A percentile compares a stretch with the other conserved stretches of the same genome.
Conservation (phyloP, 2,329 filamentous ascomycete genomes). For the Curvularia hawaiiensis region DNA sequence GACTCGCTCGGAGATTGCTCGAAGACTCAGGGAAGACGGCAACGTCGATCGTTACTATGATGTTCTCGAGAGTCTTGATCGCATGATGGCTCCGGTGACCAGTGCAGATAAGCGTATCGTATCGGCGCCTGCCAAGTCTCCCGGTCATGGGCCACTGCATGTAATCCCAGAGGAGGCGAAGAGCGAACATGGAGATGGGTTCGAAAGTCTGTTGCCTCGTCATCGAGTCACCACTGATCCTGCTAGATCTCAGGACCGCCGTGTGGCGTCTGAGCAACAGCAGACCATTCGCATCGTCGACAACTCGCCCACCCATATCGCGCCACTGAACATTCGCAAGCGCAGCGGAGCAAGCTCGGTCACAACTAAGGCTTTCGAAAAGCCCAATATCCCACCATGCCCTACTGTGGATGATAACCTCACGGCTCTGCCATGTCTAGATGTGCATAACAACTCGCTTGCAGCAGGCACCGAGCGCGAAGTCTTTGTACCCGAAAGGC, state of each 20-base stretch:
- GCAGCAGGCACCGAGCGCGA: constrained; percentile 21
- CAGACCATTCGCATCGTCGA: constrained; percentile 64
- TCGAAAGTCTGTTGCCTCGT: constrained; percentile 31
- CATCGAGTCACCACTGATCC: constrained; percentile 54
- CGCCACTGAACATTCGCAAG: constrained; percentile 63
- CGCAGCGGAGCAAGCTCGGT: constrained; percentile 43
- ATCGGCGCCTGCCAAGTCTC: constrained; percentile 51
- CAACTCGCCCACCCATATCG: constrained; percentile 56
- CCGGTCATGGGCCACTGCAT: constrained; percentile 49
- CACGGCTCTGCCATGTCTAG: constrained; percentile 26
- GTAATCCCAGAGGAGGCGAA: constrained; percentile 59
- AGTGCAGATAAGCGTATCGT: constrained; percentile 48
- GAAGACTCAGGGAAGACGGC: constrained; percentile 55
- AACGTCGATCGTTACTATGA: constrained; percentile 61
- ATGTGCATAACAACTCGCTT: constrained; percentile 28
- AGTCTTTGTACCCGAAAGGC: constrained; percentile 26
- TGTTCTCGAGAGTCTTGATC: constrained; percentile 65
- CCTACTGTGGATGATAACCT: constrained; percentile 17
- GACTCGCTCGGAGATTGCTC: constrained; percentile 62
- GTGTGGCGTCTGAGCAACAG: constrained; percentile 38
- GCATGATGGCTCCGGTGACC: constrained; percentile 56
- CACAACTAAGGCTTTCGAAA: constrained; percentile 24
- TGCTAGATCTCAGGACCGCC: constrained; percentile 35
- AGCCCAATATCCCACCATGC: constrained; percentile 22
- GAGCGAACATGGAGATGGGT: constrained; percentile 42